Percentiles rank a stretch among this genome's conserved stretches.
Evolutionary conservation across 2,329 filamentous ascomycete genomes (phyloP).

Genomic region (Erysiphe pisi): DNA sequence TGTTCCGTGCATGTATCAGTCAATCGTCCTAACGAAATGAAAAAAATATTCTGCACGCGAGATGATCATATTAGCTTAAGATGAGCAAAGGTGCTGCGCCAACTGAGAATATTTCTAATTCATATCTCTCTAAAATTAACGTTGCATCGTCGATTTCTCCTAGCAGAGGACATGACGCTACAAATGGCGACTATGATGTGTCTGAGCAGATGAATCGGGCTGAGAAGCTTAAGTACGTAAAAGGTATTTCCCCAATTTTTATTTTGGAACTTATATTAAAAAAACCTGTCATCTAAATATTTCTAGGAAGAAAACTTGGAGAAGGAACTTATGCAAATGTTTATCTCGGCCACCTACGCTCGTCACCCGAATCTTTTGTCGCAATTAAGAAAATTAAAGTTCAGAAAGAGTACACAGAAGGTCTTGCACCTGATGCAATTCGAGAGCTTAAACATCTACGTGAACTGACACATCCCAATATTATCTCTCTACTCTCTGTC

Average conservation of each 20-base stretch:
- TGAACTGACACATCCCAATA: slow-evolving; percentile 88
- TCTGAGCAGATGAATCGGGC: slow-evolving; percentile 74
- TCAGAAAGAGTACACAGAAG: slow-evolving; percentile 75
- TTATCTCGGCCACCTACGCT: slow-evolving; percentile 71
- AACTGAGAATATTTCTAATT: no score
- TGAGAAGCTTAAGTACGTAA: slow-evolving; percentile 79
- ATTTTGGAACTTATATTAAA: no score
- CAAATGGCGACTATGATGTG: slow-evolving; percentile 42
- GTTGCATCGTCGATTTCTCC: no score
- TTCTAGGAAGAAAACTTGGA: slow-evolving; percentile 71
- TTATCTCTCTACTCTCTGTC: slow-evolving; percentile 83
- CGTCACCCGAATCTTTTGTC: slow-evolving; percentile 61
- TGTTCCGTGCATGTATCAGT: no score
- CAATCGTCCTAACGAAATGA: no score
- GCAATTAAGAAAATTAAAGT: slow-evolving; percentile 93
- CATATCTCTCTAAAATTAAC: no score
- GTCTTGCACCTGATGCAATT: slow-evolving; percentile 86
- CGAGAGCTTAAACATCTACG: slow-evolving; percentile 93
- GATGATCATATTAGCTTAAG: no score
- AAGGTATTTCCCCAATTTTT: slow-evolving; percentile 45
- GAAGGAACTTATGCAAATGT: slow-evolving; percentile 97
- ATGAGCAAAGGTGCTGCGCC: no score
- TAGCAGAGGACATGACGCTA: not conserved
- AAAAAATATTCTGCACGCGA: no score
- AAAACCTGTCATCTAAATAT: slow-evolving; percentile 16